phyloP scores from a whole-genome alignment of 73 alveolate species.

The Symbiodinium pilosum region DNA sequence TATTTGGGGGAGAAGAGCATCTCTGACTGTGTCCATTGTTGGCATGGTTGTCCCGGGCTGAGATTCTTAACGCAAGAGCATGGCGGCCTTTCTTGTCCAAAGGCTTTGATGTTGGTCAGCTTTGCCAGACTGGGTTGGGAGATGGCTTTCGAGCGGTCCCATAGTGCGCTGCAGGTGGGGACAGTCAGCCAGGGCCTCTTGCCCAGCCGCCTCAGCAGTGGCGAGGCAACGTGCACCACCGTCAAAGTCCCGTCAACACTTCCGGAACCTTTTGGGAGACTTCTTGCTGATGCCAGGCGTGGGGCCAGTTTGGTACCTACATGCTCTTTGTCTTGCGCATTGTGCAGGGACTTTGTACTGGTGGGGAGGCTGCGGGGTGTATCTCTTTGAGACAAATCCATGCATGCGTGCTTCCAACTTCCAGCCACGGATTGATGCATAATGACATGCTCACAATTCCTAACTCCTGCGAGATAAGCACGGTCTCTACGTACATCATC shows the following conservation, averaged over 20 bases:
- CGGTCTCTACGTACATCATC: slow-evolving; percentile 56
- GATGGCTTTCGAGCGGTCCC: no score
- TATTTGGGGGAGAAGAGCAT: neutral
- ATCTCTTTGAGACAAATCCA: no score
- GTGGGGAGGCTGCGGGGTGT: slow-evolving; percentile 75
- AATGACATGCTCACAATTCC: no score
- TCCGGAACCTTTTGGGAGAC: no score
- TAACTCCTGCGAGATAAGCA: slow-evolving; percentile 21
- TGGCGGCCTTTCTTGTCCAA: no score
- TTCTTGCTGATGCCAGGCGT: neutral
- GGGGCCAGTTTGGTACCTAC: slow-evolving; percentile 37
- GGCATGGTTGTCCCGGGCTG: neutral
- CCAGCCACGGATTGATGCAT: no score
- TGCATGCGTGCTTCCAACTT: no score
- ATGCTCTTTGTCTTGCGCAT: slow-evolving; percentile 41
- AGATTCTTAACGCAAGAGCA: no score
- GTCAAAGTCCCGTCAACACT: no score
- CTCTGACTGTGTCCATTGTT: neutral
- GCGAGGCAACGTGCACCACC: neutral
- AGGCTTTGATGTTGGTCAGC: no score
- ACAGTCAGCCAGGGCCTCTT: neutral
- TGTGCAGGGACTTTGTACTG: slow-evolving; percentile 72
- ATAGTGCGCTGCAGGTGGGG: neutral
- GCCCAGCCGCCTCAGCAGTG: slow-evolving; percentile 15
- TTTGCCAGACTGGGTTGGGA: no score